phyloP scores from a whole-genome alignment of 768 basidiomycete species.

The Dictyophora rubrovolvata region DNA sequence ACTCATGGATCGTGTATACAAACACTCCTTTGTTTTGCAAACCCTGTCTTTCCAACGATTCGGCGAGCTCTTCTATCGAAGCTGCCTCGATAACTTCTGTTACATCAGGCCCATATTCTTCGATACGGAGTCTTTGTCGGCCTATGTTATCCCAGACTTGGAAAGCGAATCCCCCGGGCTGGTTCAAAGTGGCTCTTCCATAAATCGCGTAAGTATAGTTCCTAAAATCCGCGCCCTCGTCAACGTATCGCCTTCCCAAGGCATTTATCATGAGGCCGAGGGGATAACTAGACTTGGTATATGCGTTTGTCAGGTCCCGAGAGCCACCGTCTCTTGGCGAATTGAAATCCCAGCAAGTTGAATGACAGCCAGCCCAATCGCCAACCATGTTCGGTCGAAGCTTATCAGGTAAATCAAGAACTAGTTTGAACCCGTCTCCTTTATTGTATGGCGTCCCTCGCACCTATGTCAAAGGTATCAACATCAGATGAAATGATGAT shows the following conservation, averaged over 20 bases:
- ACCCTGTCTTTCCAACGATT: conserved; percentile 34
- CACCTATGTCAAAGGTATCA: conserved; percentile 29
- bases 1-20: conserved; percentile 36
- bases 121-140: conserved; percentile 36
- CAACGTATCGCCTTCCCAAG: conserved; percentile 50
- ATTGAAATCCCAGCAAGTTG: conserved; percentile 62
- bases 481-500: background rate
- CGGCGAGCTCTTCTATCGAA: conserved; percentile 40
- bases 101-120: conserved; percentile 56
- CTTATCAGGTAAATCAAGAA: conserved; percentile 19
- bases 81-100: conserved; percentile 44
- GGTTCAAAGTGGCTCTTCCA: conserved; percentile 46
- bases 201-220: conserved; percentile 69
- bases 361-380: conserved; percentile 66
- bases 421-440: conserved; percentile 55
- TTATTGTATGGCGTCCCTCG: conserved; percentile 63
- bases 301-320: conserved; percentile 54
- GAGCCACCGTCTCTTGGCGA: conserved; percentile 41
- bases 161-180: conserved; percentile 52
- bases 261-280: conserved; percentile 60
- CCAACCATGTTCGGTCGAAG: conserved; percentile 47
- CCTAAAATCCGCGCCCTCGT: conserved; percentile 63
- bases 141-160: conserved; percentile 53
- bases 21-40: conserved; percentile 33
- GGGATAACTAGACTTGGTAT: conserved; percentile 66